These are phyloP conservation scores for Stylonectria norvegica DNA, from an alignment of 2,329 filamentous ascomycete genomes.

Conservation along the genomic window DNA sequence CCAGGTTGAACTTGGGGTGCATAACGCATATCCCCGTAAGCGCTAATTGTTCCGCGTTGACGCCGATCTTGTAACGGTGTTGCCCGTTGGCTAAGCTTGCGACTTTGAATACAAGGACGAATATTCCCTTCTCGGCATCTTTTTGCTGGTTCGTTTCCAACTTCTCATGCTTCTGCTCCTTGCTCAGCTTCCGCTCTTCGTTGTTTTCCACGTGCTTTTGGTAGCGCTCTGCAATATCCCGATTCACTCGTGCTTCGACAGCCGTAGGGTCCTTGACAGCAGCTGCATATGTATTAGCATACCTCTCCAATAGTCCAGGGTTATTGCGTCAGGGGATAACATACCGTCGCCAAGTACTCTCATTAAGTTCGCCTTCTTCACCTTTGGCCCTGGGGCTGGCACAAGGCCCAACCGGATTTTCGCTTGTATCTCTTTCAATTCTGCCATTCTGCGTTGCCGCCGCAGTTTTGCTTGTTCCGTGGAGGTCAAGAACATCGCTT, in stretches of 20 bases:
- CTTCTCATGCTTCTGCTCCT: constrained; percentile 84
- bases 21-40: constrained; percentile 90
- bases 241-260: constrained; percentile 89
- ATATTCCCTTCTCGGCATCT: constrained; percentile 82
- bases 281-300: constrained; percentile 31
- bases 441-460: constrained; percentile 83
- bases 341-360: constrained; percentile 77
- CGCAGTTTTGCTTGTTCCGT: constrained; percentile 91
- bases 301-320: too few species aligned
- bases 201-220: constrained; percentile 75
- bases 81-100: constrained; percentile 86
- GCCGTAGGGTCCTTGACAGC: constrained; percentile 94
- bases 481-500: constrained; percentile 87
- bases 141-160: constrained; percentile 77
- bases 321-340: too few species aligned
- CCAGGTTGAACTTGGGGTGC: constrained; percentile 81
- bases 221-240: constrained; percentile 84
- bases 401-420: constrained; percentile 90
- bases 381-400: constrained; percentile 87
- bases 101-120: constrained; percentile 85
- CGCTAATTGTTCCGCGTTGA: constrained; percentile 85
- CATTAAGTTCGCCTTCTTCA: constrained; percentile 98
- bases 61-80: constrained; percentile 87
- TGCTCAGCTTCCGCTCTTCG: constrained; percentile 80
- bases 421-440: constrained; percentile 92